These are phyloP conservation scores for Globisporangium splendens DNA, from an alignment of 352 stramenopile genomes.

Conservation along the genomic window DNA sequence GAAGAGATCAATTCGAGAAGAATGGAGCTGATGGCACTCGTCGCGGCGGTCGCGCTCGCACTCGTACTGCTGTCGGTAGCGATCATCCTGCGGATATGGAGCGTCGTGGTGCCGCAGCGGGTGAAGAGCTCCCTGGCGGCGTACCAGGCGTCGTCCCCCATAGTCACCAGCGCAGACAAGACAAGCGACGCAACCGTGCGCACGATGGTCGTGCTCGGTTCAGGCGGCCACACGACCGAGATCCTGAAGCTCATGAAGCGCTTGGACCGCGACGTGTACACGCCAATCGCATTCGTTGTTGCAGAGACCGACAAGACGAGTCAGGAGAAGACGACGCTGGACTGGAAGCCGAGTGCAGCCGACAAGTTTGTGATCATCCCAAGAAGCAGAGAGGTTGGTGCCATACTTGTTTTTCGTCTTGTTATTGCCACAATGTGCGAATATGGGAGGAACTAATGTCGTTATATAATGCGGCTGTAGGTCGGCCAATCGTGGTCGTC, in stretches of 20 bases:
- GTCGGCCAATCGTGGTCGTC: constrained; percentile 92
- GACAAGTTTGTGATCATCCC: constrained; percentile 84
- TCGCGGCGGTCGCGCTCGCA: constrained; percentile 5
- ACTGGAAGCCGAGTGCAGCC: constrained; percentile 42
- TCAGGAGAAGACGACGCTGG: constrained; percentile 60
- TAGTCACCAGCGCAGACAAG: background rate
- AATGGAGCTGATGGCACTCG: background rate
- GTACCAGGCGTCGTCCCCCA: constrained; percentile 6
- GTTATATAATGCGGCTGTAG: constrained; percentile 14
- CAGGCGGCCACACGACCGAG: constrained; percentile 93
- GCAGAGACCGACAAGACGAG: constrained; percentile 92
- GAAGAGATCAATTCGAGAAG: background rate
- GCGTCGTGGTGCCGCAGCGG: constrained; percentile 8
- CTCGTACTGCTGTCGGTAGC: constrained; percentile 8
- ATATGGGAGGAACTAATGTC: background rate
- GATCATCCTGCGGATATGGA: constrained; percentile 11
- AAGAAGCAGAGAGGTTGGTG: constrained; percentile 83
- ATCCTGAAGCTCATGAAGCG: constrained; percentile 92
- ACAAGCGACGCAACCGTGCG: constrained; percentile 16
- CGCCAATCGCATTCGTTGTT: constrained; percentile 87
- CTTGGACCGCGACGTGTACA: constrained; percentile 76
- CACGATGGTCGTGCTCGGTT: constrained; percentile 83
- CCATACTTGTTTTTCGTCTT: too few relatives aligned
- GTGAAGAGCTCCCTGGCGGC: constrained; percentile 8
- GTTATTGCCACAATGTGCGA: too few relatives aligned